These are phyloP conservation scores for Geum urbanum DNA, from an alignment of 306 rosid species.

Conservation along the genomic window DNA sequence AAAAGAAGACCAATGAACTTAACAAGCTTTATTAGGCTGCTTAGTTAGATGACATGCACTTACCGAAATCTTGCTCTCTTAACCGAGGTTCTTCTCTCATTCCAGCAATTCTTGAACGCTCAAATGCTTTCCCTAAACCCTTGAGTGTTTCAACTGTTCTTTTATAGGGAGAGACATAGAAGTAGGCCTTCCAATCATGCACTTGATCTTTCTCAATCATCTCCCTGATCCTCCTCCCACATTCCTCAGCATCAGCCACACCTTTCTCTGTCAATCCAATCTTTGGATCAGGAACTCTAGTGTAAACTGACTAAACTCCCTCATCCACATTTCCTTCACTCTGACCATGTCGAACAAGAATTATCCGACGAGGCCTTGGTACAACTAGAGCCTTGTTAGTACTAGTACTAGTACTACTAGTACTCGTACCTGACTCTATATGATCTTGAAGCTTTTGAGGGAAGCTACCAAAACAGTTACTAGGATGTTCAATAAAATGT, in stretches of 20 bases:
- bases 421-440: background rate
- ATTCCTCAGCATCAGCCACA: constrained; percentile 49
- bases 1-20: background rate
- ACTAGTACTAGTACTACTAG: background rate
- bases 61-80: constrained; percentile 87
- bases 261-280: constrained; percentile 58
- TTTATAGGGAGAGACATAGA: constrained; percentile 78
- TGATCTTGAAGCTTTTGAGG: constrained; percentile 37
- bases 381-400: constrained; percentile 29
- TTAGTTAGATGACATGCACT: background rate
- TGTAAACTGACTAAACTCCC: constrained; percentile 49
- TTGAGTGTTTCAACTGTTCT: constrained; percentile 60
- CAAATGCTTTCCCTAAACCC: constrained; percentile 57
- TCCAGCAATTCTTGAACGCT: constrained; percentile 64
- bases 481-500: background rate
- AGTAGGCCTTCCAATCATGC: constrained; percentile 59
- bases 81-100: constrained; percentile 86
- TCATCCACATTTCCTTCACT: constrained; percentile 83
- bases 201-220: constrained; percentile 47
- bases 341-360: constrained; percentile 81
- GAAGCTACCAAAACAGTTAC: constrained; percentile 32
- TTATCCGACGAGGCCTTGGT: constrained; percentile 77
- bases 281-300: constrained; percentile 69
- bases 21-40: background rate
- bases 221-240: constrained; percentile 45